A percentile compares a stretch with the other conserved stretches of the same genome.
These are phyloP conservation scores for Sisymbrium irio DNA, from an alignment of 345 rosid species.

Conservation along the genomic window DNA sequence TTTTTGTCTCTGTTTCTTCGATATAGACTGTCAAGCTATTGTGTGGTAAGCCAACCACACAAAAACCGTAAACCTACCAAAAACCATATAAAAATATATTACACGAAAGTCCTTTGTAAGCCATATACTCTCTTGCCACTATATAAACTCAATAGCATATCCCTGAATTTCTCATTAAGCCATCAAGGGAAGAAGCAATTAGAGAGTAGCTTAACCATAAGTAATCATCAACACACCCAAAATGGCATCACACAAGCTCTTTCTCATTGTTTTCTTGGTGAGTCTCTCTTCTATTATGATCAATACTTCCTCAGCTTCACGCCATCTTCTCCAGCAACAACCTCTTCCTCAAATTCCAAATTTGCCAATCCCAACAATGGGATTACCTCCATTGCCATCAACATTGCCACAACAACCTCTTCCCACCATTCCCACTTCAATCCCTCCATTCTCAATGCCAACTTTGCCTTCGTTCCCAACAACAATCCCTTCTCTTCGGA, in stretches of 20 bases:
- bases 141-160: slow-evolving; percentile 23
- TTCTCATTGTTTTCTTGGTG: slow-evolving; percentile 22
- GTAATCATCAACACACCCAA: slow-evolving; percentile 7
- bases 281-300: slow-evolving; percentile 19
- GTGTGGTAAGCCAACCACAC: slow-evolving; percentile 17
- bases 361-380: slow-evolving; percentile 20
- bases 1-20: too few species aligned
- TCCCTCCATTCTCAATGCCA: background rate
- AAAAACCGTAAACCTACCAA: background rate
- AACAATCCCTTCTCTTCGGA: slow-evolving; percentile 9
- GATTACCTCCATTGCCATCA: slow-evolving; percentile 22
- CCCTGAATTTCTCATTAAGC: background rate
- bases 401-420: slow-evolving; percentile 7
- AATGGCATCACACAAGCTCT: slow-evolving; percentile 28
- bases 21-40: too few species aligned
- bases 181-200: background rate
- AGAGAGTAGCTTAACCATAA: background rate
- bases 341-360: slow-evolving; percentile 33
- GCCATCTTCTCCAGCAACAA: slow-evolving; percentile 31
- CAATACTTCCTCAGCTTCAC: slow-evolving; percentile 21
- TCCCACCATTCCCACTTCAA: background rate
- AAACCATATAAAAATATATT: background rate
- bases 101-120: background rate
- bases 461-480: background rate
- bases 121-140: background rate